phyloP scores from a whole-genome alignment of 495 filamentous ascomycete species.

The Aspergillus sparsus region DNA sequence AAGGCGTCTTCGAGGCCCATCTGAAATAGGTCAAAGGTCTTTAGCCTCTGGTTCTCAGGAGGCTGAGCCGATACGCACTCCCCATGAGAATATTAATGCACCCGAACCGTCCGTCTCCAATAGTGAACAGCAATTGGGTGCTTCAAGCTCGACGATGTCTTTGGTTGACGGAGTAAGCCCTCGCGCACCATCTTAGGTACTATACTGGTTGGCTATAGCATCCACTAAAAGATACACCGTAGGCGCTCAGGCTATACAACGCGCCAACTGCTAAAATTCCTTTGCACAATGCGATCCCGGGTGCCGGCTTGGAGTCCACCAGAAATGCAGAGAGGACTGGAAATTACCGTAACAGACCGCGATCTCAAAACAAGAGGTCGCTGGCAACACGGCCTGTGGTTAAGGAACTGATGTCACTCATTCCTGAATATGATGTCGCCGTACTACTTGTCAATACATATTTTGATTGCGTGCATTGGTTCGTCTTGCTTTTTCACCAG shows the following conservation, averaged over 20 bases:
- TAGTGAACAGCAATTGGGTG: constrained; percentile 1
- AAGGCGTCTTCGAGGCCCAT: no score
- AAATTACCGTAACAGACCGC: constrained; percentile 1
- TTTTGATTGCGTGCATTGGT: constrained; percentile 43
- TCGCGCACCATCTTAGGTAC: not conserved
- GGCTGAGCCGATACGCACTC: not conserved
- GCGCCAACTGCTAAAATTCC: not conserved
- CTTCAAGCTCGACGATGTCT: constrained; percentile 35
- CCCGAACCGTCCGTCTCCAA: not conserved
- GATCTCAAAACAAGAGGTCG: not conserved
- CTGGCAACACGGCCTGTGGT: constrained; percentile 2
- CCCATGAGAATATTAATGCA: not conserved
- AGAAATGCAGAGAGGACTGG: constrained; percentile 5
- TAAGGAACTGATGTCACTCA: constrained; percentile 18
- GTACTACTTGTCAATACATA: constrained; percentile 38
- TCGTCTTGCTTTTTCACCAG: constrained; percentile 41
- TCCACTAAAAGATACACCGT: not conserved
- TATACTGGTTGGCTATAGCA: not conserved
- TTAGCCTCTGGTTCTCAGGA: not conserved
- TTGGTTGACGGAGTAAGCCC: constrained; percentile 28
- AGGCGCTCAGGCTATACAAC: constrained; percentile 33
- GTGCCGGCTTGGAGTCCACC: no score
- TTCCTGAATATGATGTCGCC: constrained; percentile 28
- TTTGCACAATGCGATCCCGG: no score
- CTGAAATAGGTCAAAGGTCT: not conserved